phyloP scores from a whole-genome alignment of 495 filamentous ascomycete species.

The Clavariopsis aquatica region DNA sequence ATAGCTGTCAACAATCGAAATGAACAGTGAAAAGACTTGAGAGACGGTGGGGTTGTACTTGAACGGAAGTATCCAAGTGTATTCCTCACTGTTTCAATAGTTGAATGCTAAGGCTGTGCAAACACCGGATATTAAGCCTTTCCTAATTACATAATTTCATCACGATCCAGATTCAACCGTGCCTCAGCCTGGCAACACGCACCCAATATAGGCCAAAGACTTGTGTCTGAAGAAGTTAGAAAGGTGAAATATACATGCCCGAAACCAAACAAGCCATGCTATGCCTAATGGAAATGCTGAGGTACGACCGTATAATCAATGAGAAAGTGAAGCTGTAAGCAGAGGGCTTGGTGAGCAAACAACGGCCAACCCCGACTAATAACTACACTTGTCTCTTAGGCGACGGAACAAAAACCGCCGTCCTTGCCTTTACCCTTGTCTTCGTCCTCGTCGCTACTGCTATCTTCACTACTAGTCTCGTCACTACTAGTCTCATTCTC shows the following conservation, averaged over 20 bases:
- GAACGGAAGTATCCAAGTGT: too few species aligned
- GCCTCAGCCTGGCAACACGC: not conserved
- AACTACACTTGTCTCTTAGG: not conserved
- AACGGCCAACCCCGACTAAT: not conserved
- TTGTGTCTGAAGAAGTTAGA: not conserved
- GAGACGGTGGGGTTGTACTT: too few species aligned
- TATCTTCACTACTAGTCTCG: constrained; percentile 11
- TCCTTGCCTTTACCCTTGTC: constrained; percentile 7
- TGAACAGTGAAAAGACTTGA: too few species aligned
- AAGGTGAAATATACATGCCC: not conserved
- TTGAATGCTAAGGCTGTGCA: too few species aligned
- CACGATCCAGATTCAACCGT: not conserved
- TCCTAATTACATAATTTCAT: too few species aligned
- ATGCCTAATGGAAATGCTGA: not conserved
- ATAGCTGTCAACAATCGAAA: too few species aligned
- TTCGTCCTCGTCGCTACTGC: not conserved
- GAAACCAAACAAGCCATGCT: not conserved
- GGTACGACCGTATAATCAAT: not conserved
- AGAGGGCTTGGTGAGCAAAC: not conserved
- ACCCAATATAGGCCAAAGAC: not conserved
- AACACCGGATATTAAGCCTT: too few species aligned
- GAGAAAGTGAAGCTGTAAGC: not conserved
- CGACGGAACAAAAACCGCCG: constrained; percentile 1
- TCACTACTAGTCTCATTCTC: constrained; percentile 6
- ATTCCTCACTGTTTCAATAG: too few species aligned